A percentile compares a stretch with the other conserved stretches of the same genome.
These are phyloP conservation scores for Nakaseomyces uthaithaninus DNA, from an alignment of 1,139 yeast genomes.

Conservation along the genomic window DNA sequence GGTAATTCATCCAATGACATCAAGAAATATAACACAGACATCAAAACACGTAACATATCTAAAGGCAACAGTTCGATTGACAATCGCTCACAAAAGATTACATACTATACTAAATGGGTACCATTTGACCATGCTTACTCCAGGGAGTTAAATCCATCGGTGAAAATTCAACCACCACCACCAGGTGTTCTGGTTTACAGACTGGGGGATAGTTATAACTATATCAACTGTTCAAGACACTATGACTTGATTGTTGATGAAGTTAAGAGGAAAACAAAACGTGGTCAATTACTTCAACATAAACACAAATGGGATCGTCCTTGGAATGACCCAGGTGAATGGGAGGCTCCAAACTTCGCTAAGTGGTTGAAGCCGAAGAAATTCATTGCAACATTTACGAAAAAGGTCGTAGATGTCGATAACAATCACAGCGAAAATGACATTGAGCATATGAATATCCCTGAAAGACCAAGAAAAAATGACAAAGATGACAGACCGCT, in stretches of 20 bases:
- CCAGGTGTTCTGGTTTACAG: slow-evolving; percentile 85
- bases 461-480: slow-evolving; percentile 7
- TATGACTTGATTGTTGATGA: slow-evolving; percentile 63
- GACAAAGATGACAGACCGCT: slow-evolving; percentile 51
- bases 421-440: slow-evolving; percentile 15
- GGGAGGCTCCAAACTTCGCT: slow-evolving; percentile 25
- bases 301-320: slow-evolving; percentile 62
- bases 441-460: slow-evolving; percentile 5
- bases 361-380: slow-evolving; percentile 11
- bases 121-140: slow-evolving; percentile 48
- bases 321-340: slow-evolving; percentile 80
- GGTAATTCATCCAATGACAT: slow-evolving; percentile 1
- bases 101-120: slow-evolving; percentile 70
- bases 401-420: slow-evolving; percentile 18
- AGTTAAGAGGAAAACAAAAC: slow-evolving; percentile 51
- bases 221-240: slow-evolving; percentile 72
- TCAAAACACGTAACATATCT: slow-evolving; percentile 3
- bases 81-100: slow-evolving; percentile 21
- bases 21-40: slow-evolving; percentile 5
- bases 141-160: slow-evolving; percentile 46
- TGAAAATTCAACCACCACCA: slow-evolving; percentile 68
- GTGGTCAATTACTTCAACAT: slow-evolving; percentile 45
- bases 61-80: not conserved
- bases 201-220: slow-evolving; percentile 72
- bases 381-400: slow-evolving; percentile 35